Percentiles rank a stretch among this genome's conserved stretches.
These are phyloP conservation scores for Lenwebbia sp. DNA, from an alignment of 345 rosid genomes.

Conservation along the genomic window DNA sequence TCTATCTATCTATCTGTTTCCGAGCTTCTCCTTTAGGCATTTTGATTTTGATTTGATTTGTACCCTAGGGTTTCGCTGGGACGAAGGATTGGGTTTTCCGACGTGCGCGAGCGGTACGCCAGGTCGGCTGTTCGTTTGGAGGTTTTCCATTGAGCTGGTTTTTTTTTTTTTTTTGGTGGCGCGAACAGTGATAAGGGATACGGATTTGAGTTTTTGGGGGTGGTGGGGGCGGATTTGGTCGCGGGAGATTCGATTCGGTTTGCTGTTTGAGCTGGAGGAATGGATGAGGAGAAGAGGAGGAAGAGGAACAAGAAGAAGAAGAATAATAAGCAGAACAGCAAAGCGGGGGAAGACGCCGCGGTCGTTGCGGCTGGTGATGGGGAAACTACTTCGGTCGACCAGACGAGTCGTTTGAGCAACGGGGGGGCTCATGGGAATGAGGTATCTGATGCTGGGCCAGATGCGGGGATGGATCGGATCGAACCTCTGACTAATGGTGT, in stretches of 20 bases:
- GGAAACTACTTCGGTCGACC: conserved; percentile 7
- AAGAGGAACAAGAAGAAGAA: conserved; percentile 11
- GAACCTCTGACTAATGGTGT: not conserved
- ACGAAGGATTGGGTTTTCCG: not conserved
- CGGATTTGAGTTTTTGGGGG: not conserved
- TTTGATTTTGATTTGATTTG: not conserved
- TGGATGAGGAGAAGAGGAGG: conserved; percentile 3
- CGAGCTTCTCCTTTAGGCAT: not conserved
- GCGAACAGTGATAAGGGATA: not conserved
- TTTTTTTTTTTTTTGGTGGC: not conserved
- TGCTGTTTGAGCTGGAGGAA: not conserved
- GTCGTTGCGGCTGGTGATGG: not conserved
- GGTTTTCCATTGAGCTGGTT: not conserved
- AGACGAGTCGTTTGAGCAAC: conserved; percentile 9
- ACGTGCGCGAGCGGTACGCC: not conserved
- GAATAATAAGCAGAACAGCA: conserved; percentile 4
- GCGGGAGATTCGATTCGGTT: not conserved
- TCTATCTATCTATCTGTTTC: not conserved
- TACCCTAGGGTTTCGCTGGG: not conserved
- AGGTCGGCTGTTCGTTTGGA: not conserved
- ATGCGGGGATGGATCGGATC: not conserved
- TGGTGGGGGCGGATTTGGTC: not conserved
- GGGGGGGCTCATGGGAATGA: conserved; percentile 1
- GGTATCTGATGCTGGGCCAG: not conserved
- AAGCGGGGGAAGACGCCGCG: not conserved